Evolutionary conservation across 192 early-diverging fungal genomes (phyloP), one percentile per base, ranked within the genome.

Genomic region (Phycomyces blakesleeanus): DNA sequence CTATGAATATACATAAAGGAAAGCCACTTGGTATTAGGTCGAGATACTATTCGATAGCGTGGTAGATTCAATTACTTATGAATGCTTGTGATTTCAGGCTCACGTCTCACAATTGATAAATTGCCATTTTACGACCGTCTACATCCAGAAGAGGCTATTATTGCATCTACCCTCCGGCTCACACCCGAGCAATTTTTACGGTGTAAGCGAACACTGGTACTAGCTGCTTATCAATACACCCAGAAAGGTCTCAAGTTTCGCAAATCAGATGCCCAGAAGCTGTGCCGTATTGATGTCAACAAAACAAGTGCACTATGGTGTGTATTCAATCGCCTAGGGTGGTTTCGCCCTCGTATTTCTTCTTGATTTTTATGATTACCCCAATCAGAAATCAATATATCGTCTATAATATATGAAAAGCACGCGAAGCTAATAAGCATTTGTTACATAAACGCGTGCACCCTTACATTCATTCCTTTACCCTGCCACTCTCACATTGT

Each of bases 281-380:
- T 93, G 68, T 92, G 87, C 55, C 83, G 90, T 38, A 89, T 97
- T 27, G 95, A 97, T 68, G 95, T 97, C 64, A 97, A 97, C 84
- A 97, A 97, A 73, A 87, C 87, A 20, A 88, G 85, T 68, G 85
- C 89, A 66, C 78, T 97, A 8, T 94, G 89, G 78, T 91, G 92
- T 67, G 90, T 92, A 82, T 97, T 91, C 78, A 85, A 85, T 25
- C 75, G 76, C 41, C 75, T 93, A 34, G 93, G 92, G 51, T 97
- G 95, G 95, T 82, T 97, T 22, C 59, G 51, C 11, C 62, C 61
- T 26, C 24, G 29, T 7, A 34, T 34, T 2, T 34, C 29, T 34
- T 34, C 29, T 34, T 34, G 29, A 34, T 34, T 34, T 34, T 7
- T 34, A 34, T 2, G 29, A 7, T n/a, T n/a, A n/a, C 29, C 29